Base-by-base conservation (phyloP, 1,284 basidiomycete species). In the Leccinum proximum region DNA sequence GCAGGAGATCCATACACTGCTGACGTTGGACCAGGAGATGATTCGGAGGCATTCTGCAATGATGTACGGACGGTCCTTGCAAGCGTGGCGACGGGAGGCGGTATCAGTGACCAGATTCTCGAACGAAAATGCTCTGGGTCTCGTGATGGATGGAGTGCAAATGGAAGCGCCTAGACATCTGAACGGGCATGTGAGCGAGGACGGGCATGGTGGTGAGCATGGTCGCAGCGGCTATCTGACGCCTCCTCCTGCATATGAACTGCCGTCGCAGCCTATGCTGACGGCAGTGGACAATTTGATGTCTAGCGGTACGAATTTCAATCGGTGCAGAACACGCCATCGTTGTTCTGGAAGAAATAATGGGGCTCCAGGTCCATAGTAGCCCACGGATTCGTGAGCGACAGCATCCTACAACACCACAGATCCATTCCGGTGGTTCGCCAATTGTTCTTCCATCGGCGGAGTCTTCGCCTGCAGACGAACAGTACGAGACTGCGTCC, bases 301-400 rank as follows among this genome's bases (percentile, higher is more conserved):
- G n/a, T 5, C 61, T 3, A 18, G 35, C 5, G 33, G 2, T 30
- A 14, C n/a, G 63, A 40, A 35, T 18, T 26, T 33, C 30, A 48
- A 58, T 57, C 42, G n/a, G 48, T 50, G 53, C 62, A 33, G 22
- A 50, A 59, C 50, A 58, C 53, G 0, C 56, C 48, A 1, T 61
- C 50, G 1, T n/a, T 35, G 30, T 59, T 35, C 64, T 85, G 45
- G 79, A 81, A 69, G 68, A 71, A 60, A 64, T 81, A 33, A 77
- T 62, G 48, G 53, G n/a, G 18, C 50, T 50, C 10, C 40, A 38
- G 8, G 61, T 56, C 4, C 37, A 54, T 8, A 56, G 11, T 10
- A 33, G 5, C 16, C 48, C 64, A 7, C 38, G 30, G 16, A 22
- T 64, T n/a, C 4, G 9, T 37, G 30, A 13, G 6, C 50, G 22